Base-by-base conservation (phyloP, 2,329 filamentous ascomycete genomes). In the Fusarium sp. region DNA sequence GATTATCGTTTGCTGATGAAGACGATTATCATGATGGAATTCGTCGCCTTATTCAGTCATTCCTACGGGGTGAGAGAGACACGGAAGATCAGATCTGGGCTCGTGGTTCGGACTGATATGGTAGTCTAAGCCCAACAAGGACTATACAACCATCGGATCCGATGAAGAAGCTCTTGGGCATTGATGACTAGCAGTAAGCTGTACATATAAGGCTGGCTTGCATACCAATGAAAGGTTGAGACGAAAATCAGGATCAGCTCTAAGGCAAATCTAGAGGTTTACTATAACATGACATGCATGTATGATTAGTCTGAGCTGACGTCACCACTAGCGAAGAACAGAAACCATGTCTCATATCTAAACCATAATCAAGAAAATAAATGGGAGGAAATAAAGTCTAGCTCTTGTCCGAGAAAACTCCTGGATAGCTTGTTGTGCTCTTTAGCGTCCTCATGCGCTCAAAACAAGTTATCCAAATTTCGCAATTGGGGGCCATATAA, bases 371-470 rank as follows among this genome's bases (percentile, higher is more conserved):
- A 7, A 10, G 8, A 49, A 23, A 18, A 19, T 14, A 14, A 18
- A 23, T 19, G 18, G 8, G 2, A 10, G 8, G 16, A 1, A 4
- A 10, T 6, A 3, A 33, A 19, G 21, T 23, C 21, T 31, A 10
- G 10, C 10, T 18, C 3, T 48, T n/a, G 5, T 18, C 21, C 21
- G 10, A 48, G 15, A 3, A n/a, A 49, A 18, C 7, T 0, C 0
- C 8, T 19, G 16, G 11, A 48, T 4, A n/a, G 9, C 21, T 5
- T n/a, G 15, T 8, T 48, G 18, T 33, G 16, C 21, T 14, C 27
- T 33, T 25, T 12, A 16, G n/a, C 6, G 14, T 37, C 9, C 19
- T 25, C 14, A 14, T 16, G 49, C 10, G 31, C 12, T n/a, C 23
- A 49, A 58, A 58, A 35, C 19, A 27, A 52, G 23, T n/a, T 52